Conservation (phyloP, 2,329 filamentous ascomycete species). For the Fusarium praegraminearum region DNA sequence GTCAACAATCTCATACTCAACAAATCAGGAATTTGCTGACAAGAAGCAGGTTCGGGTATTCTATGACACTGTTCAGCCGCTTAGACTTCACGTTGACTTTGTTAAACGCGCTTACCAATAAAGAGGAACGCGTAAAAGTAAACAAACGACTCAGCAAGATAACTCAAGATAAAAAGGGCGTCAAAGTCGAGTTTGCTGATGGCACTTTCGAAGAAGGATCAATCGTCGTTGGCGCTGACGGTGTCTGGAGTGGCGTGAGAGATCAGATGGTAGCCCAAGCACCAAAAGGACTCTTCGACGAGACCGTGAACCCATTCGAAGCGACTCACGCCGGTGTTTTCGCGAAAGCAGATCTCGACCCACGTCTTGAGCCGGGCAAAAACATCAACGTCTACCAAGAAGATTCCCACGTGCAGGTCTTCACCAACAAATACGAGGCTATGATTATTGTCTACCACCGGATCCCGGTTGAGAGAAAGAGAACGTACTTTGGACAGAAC, state of each 20-base stretch:
- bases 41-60: slow-evolving; percentile 15
- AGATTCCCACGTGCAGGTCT: slow-evolving; percentile 24
- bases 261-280: slow-evolving; percentile 20
- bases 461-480: slow-evolving; percentile 14
- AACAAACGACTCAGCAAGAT: slow-evolving; percentile 26
- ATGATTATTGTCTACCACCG: slow-evolving; percentile 18
- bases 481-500: slow-evolving; percentile 24
- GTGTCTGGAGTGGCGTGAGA: slow-evolving; percentile 24
- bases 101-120: slow-evolving; percentile 7
- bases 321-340: slow-evolving; percentile 16
- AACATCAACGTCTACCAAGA: slow-evolving; percentile 25
- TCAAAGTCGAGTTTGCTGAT: slow-evolving; percentile 21
- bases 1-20: background rate
- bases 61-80: slow-evolving; percentile 27
- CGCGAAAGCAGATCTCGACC: background rate
- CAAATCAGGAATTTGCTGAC: accelerated
- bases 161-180: background rate
- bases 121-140: slow-evolving; percentile 12
- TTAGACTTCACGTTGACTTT: slow-evolving; percentile 17
- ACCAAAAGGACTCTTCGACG: slow-evolving; percentile 25
- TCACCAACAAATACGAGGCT: slow-evolving; percentile 17
- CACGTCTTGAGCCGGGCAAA: background rate
- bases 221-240: slow-evolving; percentile 1
- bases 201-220: slow-evolving; percentile 22
- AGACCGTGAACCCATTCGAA: slow-evolving; percentile 16